Evolutionary conservation across 164 flowering plant genomes (phyloP).

Genomic region (Kingdonia uniflora): DNA sequence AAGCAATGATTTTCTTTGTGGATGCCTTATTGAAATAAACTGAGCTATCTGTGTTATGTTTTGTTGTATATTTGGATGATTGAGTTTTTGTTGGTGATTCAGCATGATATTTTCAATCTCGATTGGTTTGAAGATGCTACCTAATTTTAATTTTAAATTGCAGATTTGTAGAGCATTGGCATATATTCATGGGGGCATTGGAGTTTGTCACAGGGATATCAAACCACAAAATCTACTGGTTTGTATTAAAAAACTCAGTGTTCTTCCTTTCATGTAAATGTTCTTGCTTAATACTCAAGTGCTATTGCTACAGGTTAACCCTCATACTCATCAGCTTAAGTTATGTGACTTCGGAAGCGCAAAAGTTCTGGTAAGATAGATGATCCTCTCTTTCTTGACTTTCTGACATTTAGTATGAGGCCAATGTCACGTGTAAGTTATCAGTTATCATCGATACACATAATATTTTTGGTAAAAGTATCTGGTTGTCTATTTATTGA

Average conservation of each 20-base stretch:
- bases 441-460: too few relatives aligned
- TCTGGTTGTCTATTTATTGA: background rate
- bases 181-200: constrained; percentile 53
- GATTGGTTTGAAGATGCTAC: background rate
- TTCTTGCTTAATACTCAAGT: background rate
- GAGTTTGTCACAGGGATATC: constrained; percentile 74
- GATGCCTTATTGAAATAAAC: too few relatives aligned
- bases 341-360: constrained; percentile 92
- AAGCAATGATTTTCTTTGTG: too few relatives aligned
- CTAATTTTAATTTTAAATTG: constrained; percentile 3
- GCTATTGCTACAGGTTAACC: constrained; percentile 55
- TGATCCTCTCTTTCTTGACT: background rate
- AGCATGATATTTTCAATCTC: background rate
- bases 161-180: constrained; percentile 75
- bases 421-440: too few relatives aligned
- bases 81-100: too few relatives aligned
- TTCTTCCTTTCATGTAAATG: background rate
- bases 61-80: background rate
- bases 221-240: constrained; percentile 82
- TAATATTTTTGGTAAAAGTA: constrained; percentile 67
- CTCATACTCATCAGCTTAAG: constrained; percentile 83
- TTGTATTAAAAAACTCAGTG: constrained; percentile 11
- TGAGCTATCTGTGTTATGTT: too few relatives aligned
- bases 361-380: constrained; percentile 59
- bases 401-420: background rate